phyloP scores from a whole-genome alignment of 768 basidiomycete genomes.

The Auricularia sp. region DNA sequence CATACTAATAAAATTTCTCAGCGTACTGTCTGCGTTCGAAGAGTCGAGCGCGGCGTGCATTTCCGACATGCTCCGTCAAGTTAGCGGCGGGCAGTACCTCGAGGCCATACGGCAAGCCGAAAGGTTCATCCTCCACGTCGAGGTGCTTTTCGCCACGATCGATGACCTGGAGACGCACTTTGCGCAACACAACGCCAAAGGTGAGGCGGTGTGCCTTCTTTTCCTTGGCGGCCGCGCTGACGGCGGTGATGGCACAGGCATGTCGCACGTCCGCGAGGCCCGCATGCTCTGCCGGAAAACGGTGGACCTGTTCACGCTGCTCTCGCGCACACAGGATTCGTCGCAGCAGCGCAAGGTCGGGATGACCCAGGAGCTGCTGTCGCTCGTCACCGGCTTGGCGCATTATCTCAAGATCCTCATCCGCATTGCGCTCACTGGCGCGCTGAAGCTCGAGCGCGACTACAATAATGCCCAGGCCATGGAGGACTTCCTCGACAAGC shows the following conservation, averaged over 20 bases:
- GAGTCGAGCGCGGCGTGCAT: constrained; percentile 99
- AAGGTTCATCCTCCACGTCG: constrained; percentile 96
- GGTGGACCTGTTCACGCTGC: constrained; percentile 91
- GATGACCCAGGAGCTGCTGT: constrained; percentile 94
- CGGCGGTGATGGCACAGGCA: constrained; percentile 43
- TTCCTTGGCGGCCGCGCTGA: not conserved
- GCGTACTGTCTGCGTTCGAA: constrained; percentile 93
- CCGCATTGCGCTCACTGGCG: constrained; percentile 91
- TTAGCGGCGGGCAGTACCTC: constrained; percentile 92
- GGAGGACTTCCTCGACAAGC: constrained; percentile 81
- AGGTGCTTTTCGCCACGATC: constrained; percentile 92
- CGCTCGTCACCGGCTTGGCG: constrained; percentile 95
- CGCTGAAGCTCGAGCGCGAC: constrained; percentile 91
- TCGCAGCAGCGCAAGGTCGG: constrained; percentile 80
- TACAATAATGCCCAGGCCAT: constrained; percentile 75
- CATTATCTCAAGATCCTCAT: constrained; percentile 99
- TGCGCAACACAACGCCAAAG: constrained; percentile 67
- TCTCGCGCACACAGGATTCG: constrained; percentile 75
- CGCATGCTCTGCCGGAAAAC: constrained; percentile 98
- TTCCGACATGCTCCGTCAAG: constrained; percentile 95
- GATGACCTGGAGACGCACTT: constrained; percentile 94
- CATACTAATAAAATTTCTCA: constrained; percentile 17
- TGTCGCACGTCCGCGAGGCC: constrained; percentile 97
- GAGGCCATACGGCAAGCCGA: constrained; percentile 98
- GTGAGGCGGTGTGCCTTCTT: constrained; percentile 34